Evolutionary conservation across 164 flowering plant species (phyloP), one percentile per base, ranked within the genome.

Genomic region (Dillenia suffruticosa): DNA sequence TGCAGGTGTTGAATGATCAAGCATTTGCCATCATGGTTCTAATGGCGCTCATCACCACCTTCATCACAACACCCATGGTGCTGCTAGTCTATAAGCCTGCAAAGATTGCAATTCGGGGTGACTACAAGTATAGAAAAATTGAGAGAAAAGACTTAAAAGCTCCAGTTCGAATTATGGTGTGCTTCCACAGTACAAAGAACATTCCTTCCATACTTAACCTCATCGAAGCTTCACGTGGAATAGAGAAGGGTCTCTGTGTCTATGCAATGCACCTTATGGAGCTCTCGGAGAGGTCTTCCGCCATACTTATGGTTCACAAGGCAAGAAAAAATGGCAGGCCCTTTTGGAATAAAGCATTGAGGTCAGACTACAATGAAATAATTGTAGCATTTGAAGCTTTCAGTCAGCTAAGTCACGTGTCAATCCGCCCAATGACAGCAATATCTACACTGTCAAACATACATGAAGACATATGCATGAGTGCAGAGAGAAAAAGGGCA

Each of bases 31-130:
- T 85, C 15, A 73, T 84, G 84, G 81, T 86, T 48, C 49, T 86
- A 43, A 85, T 87, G 88, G 88, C 93, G 17, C 69, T 87, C 8
- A 72, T 87, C 70, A 87, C 93, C 10, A 85, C 93, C 9, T 84
- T 85, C 73, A 82, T 87, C 12, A 87, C 90, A 1, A 85, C 90
- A 0, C 93, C 93, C 12, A 26, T 75, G 1, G 87, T 87, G 0
- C 60, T 71, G 51, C 78, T 84, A 1, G 69, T 79, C 8, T 85
- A 87, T 53, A 81, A 80, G 67, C 95, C 94, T 19, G 87, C 89
- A 0, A 73, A 66, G 61, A 58, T 59, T 45, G 62, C 14, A 40
- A 62, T 63, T 12, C 53, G 10, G 12, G 61, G 51, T 1, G 79
- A 76, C 13, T 86, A 84, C 81, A 85, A 79, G 74, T 58, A 76